Percentiles rank a stretch among this genome's conserved stretches.
Evolutionary conservation across 225 moss, liverwort and hornwort genomes (phyloP).

Genomic region (Pleurozium schreberi): DNA sequence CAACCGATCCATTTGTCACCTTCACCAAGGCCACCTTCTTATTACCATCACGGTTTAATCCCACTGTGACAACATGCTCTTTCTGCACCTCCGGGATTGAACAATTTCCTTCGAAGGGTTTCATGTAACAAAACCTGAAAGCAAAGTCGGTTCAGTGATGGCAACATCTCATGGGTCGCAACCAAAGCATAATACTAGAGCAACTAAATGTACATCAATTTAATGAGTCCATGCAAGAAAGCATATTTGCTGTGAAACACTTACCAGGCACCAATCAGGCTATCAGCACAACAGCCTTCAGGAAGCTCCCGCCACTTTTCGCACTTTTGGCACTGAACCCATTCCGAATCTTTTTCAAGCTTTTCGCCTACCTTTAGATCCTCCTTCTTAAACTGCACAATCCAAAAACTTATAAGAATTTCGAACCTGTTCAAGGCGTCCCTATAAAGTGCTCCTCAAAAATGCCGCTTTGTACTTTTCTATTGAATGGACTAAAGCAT

Average conservation of each 20-base stretch:
- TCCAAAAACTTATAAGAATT: background rate
- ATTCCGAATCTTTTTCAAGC: conserved; percentile 13
- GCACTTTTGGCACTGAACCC: conserved; percentile 94
- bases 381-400: conserved; percentile 18
- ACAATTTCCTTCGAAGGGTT: conserved; percentile 37
- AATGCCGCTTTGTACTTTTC: background rate
- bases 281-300: conserved; percentile 24
- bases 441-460: background rate
- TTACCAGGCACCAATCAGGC: conserved; percentile 54
- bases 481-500: background rate
- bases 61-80: conserved; percentile 46
- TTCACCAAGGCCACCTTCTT: conserved; percentile 3
- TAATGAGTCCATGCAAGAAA: background rate
- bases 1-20: conserved; percentile 19
- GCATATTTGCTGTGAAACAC: background rate
- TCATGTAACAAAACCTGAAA: conserved; percentile 77
- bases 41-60: conserved; percentile 32
- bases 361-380: conserved; percentile 14
- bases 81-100: conserved; percentile 30
- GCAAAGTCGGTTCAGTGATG: background rate
- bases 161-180: background rate
- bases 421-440: background rate
- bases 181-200: background rate
- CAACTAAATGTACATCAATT: background rate
- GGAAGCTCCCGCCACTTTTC: conserved; percentile 75